Evolutionary conservation across 495 filamentous ascomycete species (phyloP), one percentile per base, ranked within the genome.

Genomic region (Penicillium angulare): DNA sequence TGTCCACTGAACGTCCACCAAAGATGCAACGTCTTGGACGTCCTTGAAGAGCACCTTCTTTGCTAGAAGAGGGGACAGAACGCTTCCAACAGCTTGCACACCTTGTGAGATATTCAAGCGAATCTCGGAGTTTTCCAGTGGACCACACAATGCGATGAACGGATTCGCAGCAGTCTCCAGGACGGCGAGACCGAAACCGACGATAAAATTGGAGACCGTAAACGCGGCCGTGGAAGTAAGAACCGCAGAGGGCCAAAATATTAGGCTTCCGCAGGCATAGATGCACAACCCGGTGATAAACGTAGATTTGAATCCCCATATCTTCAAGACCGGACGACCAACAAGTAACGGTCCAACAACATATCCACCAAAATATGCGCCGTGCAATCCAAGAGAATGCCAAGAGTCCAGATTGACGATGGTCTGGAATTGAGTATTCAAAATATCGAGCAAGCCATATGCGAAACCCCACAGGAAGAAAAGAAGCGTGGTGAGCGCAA

Each of bases 401-500:
- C 72, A 75, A 3, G 61, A 34, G 36, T 67, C 69, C 8, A 86
- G 53, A 45, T 74, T 44, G 3, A 75, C 67, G 21, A 83, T 73
- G 2, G 50, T 53, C 55, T 79, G 69, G 50, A 83, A 82, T 51
- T 80, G 78, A 5, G 72, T 67, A 59, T 93, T 92, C 35, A 95
- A 76, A 1, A 85, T 79, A 49, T 87, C 85, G 9, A 95, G 76
- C 22, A 96, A 78, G 12, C 90, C 89, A 62, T 95, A 93, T 0
- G 87, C 85, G 53, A 96, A 89, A 0, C 90, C 88, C 90, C 87
- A 92, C 6, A 93, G 75, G 67, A 95, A 92, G 69, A 91, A 92
- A 3, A 92, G 74, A 46, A 90, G 74, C 7, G 86, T 90, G 40
- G 87, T 84, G 27, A 89, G 66, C 22, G 75, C 74, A 17, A 80